Evolutionary conservation across 768 basidiomycete genomes (phyloP), one percentile per base, ranked within the genome.

Genomic region (Leccinum subgranulosum): DNA sequence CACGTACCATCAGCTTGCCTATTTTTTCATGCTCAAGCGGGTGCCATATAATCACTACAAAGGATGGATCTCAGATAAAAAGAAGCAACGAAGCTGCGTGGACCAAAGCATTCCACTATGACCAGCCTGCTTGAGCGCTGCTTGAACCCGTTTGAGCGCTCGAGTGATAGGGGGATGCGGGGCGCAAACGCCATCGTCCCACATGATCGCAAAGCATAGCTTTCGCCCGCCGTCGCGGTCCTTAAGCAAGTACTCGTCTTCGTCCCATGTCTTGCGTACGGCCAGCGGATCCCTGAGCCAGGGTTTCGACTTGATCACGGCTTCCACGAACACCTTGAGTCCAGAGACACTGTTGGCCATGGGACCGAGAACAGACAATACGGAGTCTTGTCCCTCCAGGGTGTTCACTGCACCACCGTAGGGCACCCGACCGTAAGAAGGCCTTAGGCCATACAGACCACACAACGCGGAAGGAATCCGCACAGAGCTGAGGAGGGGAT

Each of bases 311-410:
- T 77, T 80, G 15, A 87, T 64, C 23, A 94, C 80, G 1, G 82
- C 79, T 67, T 86, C 78, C 69, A 82, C 81, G 71, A 94, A 92
- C 0, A 71, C 61, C 66, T 83, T 86, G 55, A 94, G 69, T n/a
- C 81, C 88, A 10, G 69, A 73, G 49, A 92, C 60, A 33, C 82
- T 82, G 45, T 73, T 76, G 2, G 83, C 74, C 51, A 92, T 74
- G 6, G 92, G 92, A 0, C 92, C 92, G 11, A 92, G 76, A 27
- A 92, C 87, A 3, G 89, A 89, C 4, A 75, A 75, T 27, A 90
- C 64, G 15, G 85, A 83, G 58, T 92, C 89, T 66, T 87, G 84
- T 21, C 92, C 92, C 68, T 86, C 80, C 27, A 84, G 65, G 2
- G 84, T 80, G 69, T 87, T 90, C 3, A 79, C 73, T 6, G 82